These are phyloP conservation scores for Trichoderma reesei DNA, from an alignment of 495 filamentous ascomycete species.

Conservation along the genomic window DNA sequence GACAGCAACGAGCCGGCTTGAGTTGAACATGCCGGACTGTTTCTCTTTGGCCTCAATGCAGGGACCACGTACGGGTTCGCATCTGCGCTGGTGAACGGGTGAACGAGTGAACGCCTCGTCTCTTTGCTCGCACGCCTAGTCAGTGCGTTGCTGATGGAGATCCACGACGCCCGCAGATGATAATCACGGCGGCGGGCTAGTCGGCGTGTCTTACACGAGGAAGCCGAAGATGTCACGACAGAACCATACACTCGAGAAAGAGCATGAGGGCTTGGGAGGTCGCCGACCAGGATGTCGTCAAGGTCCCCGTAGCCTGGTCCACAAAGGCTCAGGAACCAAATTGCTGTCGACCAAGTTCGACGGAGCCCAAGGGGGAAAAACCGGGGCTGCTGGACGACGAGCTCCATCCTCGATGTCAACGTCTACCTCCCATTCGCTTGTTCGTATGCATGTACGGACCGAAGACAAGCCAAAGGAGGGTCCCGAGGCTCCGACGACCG, in stretches of 20 bases:
- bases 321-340: background rate
- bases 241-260: background rate
- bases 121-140: background rate
- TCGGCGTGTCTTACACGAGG: background rate
- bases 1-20: background rate
- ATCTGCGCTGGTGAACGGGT: too few species aligned
- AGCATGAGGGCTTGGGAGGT: background rate
- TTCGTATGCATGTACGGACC: background rate
- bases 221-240: background rate
- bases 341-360: background rate
- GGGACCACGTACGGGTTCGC: too few species aligned
- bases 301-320: constrained; percentile 4
- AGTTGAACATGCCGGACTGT: too few species aligned
- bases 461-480: background rate
- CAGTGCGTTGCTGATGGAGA: background rate
- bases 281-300: constrained; percentile 1
- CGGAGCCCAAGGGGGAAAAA: background rate
- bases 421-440: background rate
- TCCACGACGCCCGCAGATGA: background rate
- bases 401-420: background rate
- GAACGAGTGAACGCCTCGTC: background rate
- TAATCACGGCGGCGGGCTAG: background rate
- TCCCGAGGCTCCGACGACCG: background rate
- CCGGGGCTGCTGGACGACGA: background rate
- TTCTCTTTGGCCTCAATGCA: too few species aligned